phyloP scores from a whole-genome alignment of 306 rosid genomes.

The Coriaria nepalensis region DNA sequence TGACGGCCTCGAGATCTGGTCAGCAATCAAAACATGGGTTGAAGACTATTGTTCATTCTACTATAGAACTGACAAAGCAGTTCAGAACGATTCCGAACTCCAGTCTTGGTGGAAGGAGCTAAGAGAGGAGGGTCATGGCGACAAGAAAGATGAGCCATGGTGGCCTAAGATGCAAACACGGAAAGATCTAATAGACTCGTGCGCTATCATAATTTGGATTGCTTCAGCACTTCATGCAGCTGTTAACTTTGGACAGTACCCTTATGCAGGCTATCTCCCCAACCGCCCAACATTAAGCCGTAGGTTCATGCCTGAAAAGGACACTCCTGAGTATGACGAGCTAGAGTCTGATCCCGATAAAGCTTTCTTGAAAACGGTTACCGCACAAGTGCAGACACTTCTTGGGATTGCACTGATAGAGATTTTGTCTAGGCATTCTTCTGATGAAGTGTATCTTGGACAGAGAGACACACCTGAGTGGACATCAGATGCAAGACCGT shows the following conservation, averaged over 20 bases:
- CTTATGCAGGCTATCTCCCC: constrained; percentile 56
- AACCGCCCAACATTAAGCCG: constrained; percentile 54
- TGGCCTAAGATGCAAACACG: constrained; percentile 40
- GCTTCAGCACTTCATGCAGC: constrained; percentile 71
- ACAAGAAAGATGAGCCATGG: constrained; percentile 38
- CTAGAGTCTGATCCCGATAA: constrained; percentile 26
- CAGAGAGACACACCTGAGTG: constrained; percentile 41
- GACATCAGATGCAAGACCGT: constrained; percentile 35
- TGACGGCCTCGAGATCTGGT: constrained; percentile 53
- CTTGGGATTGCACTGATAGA: constrained; percentile 44
- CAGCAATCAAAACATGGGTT: constrained; percentile 40
- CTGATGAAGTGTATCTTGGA: constrained; percentile 48
- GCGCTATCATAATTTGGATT: constrained; percentile 47
- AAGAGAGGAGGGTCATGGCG: constrained; percentile 44
- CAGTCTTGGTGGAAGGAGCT: constrained; percentile 62
- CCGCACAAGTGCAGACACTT: constrained; percentile 36
- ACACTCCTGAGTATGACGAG: constrained; percentile 41
- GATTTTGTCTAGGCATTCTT: constrained; percentile 46
- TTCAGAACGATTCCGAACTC: constrained; percentile 38
- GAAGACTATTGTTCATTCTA: constrained; percentile 38
- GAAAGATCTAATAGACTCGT: constrained; percentile 25
- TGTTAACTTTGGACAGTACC: constrained; percentile 54
- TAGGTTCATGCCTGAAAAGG: constrained; percentile 40
- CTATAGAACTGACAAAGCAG: constrained; percentile 28
- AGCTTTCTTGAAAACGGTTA: constrained; percentile 37